These are phyloP conservation scores for Mortierella sp. DNA, from an alignment of 371 early-diverging fungal genomes.

Conservation along the genomic window DNA sequence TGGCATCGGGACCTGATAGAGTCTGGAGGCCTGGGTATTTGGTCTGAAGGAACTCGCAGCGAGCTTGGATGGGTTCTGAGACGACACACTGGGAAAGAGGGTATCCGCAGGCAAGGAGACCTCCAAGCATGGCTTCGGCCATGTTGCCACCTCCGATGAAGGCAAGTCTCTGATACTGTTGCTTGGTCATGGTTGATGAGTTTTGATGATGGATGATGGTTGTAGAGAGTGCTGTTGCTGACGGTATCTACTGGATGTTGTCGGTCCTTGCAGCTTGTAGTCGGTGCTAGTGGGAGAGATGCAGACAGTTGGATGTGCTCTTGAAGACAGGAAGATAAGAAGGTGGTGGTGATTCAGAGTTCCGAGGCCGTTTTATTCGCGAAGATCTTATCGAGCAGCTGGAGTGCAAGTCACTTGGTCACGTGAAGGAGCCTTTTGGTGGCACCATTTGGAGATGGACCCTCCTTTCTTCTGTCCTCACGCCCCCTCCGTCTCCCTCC, in stretches of 20 bases:
- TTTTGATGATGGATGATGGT: background rate
- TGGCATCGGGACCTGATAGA: slow-evolving; percentile 48
- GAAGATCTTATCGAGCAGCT: too few relatives aligned
- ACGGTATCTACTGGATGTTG: background rate
- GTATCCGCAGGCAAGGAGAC: slow-evolving; percentile 81
- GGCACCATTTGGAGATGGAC: background rate
- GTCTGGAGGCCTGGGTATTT: slow-evolving; percentile 66
- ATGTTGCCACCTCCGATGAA: slow-evolving; percentile 96
- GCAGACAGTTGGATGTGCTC: too few relatives aligned
- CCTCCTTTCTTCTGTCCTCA: background rate
- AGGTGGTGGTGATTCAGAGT: too few relatives aligned
- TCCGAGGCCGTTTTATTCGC: too few relatives aligned
- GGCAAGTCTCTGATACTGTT: slow-evolving; percentile 57
- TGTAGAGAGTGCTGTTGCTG: background rate
- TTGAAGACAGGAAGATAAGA: too few relatives aligned
- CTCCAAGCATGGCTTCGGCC: slow-evolving; percentile 93
- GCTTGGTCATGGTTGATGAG: slow-evolving; percentile 28
- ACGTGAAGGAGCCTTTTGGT: too few relatives aligned
- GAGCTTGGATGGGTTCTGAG: slow-evolving; percentile 82
- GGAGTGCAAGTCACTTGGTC: too few relatives aligned
- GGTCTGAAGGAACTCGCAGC: slow-evolving; percentile 70
- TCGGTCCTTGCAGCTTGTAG: too few relatives aligned
- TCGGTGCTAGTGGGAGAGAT: too few relatives aligned
- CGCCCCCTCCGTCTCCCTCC: too few relatives aligned
- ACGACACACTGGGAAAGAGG: slow-evolving; percentile 75